Percentiles rank a stretch among this genome's conserved stretches.
phyloP scores from a whole-genome alignment of 2,329 filamentous ascomycete genomes.

The Rhinocladiella mackenziei region DNA sequence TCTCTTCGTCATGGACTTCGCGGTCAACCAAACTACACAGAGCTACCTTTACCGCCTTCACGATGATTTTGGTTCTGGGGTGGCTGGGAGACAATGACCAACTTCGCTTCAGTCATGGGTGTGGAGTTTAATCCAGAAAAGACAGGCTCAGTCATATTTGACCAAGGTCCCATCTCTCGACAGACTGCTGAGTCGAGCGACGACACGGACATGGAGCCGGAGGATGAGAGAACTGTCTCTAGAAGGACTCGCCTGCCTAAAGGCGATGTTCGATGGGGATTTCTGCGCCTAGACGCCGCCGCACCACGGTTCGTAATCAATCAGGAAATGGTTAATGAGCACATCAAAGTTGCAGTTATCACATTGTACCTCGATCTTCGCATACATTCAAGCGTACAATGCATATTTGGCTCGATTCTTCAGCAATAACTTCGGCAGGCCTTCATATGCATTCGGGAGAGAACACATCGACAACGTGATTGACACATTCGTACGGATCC shows the following conservation, averaged over 20 bases:
- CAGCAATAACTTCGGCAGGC: conserved; percentile 54
- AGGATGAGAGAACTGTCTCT: conserved; percentile 3
- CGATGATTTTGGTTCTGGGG: conserved; percentile 66
- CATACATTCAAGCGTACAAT: conserved; percentile 60
- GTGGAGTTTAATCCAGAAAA: conserved; percentile 57
- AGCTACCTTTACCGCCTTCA: conserved; percentile 55
- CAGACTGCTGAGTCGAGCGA: not conserved
- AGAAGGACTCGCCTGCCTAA: conserved; percentile 40
- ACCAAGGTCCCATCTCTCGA: conserved; percentile 3
- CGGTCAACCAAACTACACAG: conserved; percentile 56
- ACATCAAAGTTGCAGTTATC: conserved; percentile 56
- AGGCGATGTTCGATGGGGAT: conserved; percentile 57
- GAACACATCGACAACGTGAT: conserved; percentile 55
- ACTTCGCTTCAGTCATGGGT: conserved; percentile 55
- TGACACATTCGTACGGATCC: conserved; percentile 50
- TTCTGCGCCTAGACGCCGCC: conserved; percentile 53
- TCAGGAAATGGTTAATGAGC: conserved; percentile 54
- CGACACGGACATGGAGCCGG: conserved; percentile 5
- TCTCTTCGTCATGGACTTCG: conserved; percentile 63
- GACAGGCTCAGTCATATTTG: conserved; percentile 47
- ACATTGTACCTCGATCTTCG: conserved; percentile 53
- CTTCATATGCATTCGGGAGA: conserved; percentile 53
- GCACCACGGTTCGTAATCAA: conserved; percentile 58
- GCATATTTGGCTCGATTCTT: conserved; percentile 57
- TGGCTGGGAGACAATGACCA: conserved; percentile 57